Evolutionary conservation across 2,329 filamentous ascomycete genomes (phyloP).

Genomic region (Aspergillus aculeatus): DNA sequence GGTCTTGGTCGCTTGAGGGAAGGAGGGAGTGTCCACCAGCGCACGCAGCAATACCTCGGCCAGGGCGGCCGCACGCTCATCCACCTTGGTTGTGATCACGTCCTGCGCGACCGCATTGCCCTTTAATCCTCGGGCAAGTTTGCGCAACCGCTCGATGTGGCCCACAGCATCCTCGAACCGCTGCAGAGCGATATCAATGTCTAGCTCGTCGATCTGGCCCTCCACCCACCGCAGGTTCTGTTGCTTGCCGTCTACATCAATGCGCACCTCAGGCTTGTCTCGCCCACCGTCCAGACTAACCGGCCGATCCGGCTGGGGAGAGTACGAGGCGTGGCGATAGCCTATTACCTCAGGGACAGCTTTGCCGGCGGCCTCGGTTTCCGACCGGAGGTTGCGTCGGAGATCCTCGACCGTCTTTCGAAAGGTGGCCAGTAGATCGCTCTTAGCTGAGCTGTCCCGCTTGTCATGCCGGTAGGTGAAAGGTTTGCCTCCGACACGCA

Average conservation of each 20-base stretch:
- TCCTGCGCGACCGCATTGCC: constrained; percentile 85
- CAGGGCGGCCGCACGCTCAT: constrained; percentile 76
- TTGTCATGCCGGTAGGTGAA: constrained; percentile 94
- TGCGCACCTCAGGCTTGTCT: constrained; percentile 70
- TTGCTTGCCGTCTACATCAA: constrained; percentile 95
- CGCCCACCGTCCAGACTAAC: constrained; percentile 76
- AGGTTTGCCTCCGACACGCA: constrained; percentile 83
- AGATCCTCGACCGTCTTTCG: constrained; percentile 91
- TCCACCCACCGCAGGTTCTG: constrained; percentile 96
- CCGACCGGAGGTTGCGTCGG: constrained; percentile 77
- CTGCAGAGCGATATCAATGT: constrained; percentile 92
- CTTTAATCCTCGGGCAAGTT: constrained; percentile 74
- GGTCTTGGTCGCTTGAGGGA: constrained; percentile 72
- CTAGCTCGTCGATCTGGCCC: constrained; percentile 88
- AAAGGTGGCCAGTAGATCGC: constrained; percentile 78
- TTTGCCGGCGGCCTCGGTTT: constrained; percentile 83
- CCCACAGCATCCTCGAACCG: constrained; percentile 80
- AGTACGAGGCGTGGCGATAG: constrained; percentile 71
- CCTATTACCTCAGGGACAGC: constrained; percentile 75
- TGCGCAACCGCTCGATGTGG: constrained; percentile 80
- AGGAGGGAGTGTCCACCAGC: constrained; percentile 73
- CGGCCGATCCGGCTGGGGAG: constrained; percentile 76
- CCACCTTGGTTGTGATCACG: constrained; percentile 87
- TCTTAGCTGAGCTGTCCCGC: constrained; percentile 74
- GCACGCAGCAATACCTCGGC: constrained; percentile 74